Evolutionary conservation across 139 green algal species (phyloP), one percentile per base, ranked within the genome.

Genomic region (Closterium sp.): DNA sequence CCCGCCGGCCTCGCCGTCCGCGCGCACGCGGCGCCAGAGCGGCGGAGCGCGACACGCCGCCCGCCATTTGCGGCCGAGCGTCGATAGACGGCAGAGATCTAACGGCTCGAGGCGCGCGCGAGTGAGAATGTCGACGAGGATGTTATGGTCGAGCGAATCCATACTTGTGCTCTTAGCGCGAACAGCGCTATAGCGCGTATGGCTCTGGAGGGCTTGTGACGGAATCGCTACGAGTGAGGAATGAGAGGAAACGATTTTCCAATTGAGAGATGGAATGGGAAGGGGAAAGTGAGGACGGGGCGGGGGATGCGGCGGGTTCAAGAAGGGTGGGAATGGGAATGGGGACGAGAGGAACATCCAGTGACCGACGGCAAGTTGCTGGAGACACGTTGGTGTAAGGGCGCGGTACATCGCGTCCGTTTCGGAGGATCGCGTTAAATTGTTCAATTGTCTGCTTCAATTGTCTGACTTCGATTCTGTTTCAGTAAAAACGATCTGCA

Each of bases 1-100:
- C 21, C 84, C 84, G 19, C 88, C 34, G 16, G 30, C 33, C 64
- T 91, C 33, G 64, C 36, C 83, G 30, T 66, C 36, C 28, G 69
- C 34, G 12, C n/a, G 33, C 28, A 91, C 34, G 34, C 33, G 33
- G 25, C 30, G 23, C 88, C 88, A 91, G 4, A 91, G 84, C 34
- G 43, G 34, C 34, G 76, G n/a, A 8, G 88, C 33, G 10, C 87
- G 87, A 33, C 88, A 91, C 69, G 88, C 88, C 25, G 38, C 64
- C 25, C 87, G 88, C 88, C 64, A 85, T 69, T 86, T 86, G 28
- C 64, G 23, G 10, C 88, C 87, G 33, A 91, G 36, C 25, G 32
- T 76, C 1, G 88, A n/a, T 43, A 55, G n/a, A 25, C 25, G 25
- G 30, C 88, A 91, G 6, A 91, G 88, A 31, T 91, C 88, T 9